Evolutionary conservation across 805 yeast species (phyloP).

Genomic region (Ogataea wickerhamii): DNA sequence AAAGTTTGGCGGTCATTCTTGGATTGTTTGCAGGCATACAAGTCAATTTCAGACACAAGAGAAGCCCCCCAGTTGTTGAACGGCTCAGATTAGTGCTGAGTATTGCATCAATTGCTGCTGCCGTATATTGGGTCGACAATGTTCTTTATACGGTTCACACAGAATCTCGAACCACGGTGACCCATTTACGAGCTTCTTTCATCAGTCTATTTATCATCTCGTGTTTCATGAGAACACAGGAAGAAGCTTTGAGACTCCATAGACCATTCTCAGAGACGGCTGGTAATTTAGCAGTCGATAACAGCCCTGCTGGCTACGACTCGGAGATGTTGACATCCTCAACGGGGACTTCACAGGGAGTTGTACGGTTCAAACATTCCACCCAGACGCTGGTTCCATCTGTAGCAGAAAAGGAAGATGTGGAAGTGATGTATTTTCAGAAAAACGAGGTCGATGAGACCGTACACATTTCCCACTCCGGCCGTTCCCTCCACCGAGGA

Average conservation of each 20-base stretch:
- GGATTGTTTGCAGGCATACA: background rate
- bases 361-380: constrained; percentile 15
- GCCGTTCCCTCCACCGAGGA: constrained; percentile 2
- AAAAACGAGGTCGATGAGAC: background rate
- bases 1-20: constrained; percentile 4
- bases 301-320: background rate
- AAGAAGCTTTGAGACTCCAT: background rate
- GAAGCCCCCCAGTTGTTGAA: background rate
- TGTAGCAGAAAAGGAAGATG: constrained; percentile 7
- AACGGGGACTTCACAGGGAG: constrained; percentile 7
- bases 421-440: constrained; percentile 4
- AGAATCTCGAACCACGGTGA: background rate
- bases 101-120: constrained; percentile 8
- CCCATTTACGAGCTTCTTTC: constrained; percentile 4
- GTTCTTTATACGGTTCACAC: background rate
- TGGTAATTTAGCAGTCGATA: background rate
- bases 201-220: constrained; percentile 5
- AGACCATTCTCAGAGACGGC: background rate
- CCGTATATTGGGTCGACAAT: constrained; percentile 16
- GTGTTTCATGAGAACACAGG: constrained; percentile 1
- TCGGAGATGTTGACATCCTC: constrained; percentile 6
- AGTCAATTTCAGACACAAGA: background rate
- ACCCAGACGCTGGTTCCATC: constrained; percentile 21
- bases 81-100: constrained; percentile 3
- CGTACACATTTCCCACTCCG: constrained; percentile 2